These are phyloP conservation scores for Circinella umbellata DNA, from an alignment of 371 early-diverging fungal species.

Conservation along the genomic window DNA sequence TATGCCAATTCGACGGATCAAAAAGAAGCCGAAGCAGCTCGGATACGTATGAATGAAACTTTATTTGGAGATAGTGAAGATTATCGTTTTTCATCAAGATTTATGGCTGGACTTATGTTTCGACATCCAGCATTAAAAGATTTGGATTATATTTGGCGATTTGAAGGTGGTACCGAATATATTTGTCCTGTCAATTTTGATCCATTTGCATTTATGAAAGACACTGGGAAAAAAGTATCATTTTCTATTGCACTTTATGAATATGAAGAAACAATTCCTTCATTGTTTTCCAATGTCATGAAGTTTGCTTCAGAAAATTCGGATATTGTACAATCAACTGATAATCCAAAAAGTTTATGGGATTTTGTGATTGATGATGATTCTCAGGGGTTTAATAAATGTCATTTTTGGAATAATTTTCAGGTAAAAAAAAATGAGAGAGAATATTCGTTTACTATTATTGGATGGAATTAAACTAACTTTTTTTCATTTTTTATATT, in stretches of 20 bases:
- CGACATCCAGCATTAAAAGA: slow-evolving; percentile 44
- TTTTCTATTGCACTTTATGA: slow-evolving; percentile 87
- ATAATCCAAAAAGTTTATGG: slow-evolving; percentile 34
- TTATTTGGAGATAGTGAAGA: slow-evolving; percentile 51
- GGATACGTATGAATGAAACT: slow-evolving; percentile 28
- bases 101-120: slow-evolving; percentile 47
- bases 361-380: slow-evolving; percentile 54
- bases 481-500: neutral
- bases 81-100: slow-evolving; percentile 48
- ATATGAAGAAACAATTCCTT: slow-evolving; percentile 80
- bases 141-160: slow-evolving; percentile 49
- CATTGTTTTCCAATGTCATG: slow-evolving; percentile 73
- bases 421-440: slow-evolving; percentile 29
- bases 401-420: slow-evolving; percentile 83
- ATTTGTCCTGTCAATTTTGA: slow-evolving; percentile 46
- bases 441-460: too few relatives aligned
- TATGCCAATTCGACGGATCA: slow-evolving; percentile 31
- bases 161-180: slow-evolving; percentile 53
- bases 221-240: slow-evolving; percentile 39
- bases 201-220: slow-evolving; percentile 44
- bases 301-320: slow-evolving; percentile 56
- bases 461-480: neutral
- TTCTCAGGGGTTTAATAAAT: slow-evolving; percentile 63
- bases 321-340: slow-evolving; percentile 20
- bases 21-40: slow-evolving; percentile 35